Evolutionary conservation across 106 monocot genomes (phyloP), one percentile per base, ranked within the genome.

Genomic region (Ottelia alismoides): DNA sequence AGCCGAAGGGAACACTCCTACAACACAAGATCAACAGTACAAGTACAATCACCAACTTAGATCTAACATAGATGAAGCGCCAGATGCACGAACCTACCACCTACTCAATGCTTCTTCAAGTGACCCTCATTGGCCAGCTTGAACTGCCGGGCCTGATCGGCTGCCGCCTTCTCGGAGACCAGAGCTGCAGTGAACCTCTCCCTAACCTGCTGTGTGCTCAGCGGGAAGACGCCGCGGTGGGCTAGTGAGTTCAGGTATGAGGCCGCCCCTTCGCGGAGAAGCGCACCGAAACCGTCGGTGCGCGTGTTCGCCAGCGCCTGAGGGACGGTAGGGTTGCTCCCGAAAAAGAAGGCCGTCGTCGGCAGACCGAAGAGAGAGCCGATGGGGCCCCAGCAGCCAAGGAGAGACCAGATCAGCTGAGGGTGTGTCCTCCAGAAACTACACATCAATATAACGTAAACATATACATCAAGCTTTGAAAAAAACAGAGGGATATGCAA

Each of bases 381-480:
- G 2, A 96, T 26, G 14, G 67, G 62, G 25, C 56, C 66, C 71
- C 63, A 73, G 66, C 65, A 72, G 7, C 94, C 84, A 10, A 88
- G 57, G 51, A 88, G 23, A 6, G 62, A 71, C 31, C 49, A 59
- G 12, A 96, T 82, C 12, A 56, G 55, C 2, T 55, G 65, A 0
- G 94, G 94, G 69, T 94, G 88, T 0, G 61, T 68, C 27, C 66
- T 67, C 94, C 94, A 94, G 76, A 81, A 94, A 56, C 94, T 94
- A 49, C 61, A 28, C 2, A 1, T 16, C 48, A 22, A 30, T 28
- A n/a, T 0, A 54, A 18, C 26, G n/a, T 27, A 46, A 56, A 22
- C 12, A 30, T 2, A 56, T 5, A 55, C 20, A 0, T 20, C 7
- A 23, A 25, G 2, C 25, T 17, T 18, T 2, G n/a, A n/a, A n/a